Percentiles rank a stretch among this genome's conserved stretches.
These are phyloP conservation scores for Penicillium expansum DNA, from an alignment of 2,329 filamentous ascomycete genomes.

Conservation along the genomic window DNA sequence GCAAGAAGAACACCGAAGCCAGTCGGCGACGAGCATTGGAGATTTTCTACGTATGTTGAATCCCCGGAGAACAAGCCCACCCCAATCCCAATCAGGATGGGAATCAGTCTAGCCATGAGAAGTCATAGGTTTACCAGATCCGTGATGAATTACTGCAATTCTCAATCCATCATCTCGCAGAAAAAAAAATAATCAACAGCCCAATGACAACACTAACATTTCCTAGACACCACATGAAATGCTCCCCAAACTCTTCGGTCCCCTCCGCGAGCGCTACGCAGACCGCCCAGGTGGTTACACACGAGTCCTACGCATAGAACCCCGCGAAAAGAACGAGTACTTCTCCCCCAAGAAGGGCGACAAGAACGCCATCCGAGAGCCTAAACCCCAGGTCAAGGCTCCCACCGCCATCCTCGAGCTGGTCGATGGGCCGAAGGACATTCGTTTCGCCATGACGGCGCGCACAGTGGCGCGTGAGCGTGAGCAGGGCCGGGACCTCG, in stretches of 20 bases:
- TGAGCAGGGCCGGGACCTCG: constrained; percentile 51
- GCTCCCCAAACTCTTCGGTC: constrained; percentile 83
- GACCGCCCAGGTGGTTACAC: constrained; percentile 87
- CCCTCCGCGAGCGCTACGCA: constrained; percentile 75
- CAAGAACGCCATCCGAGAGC: constrained; percentile 16
- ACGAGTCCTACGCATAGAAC: constrained; percentile 86
- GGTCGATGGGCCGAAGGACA: constrained; percentile 89
- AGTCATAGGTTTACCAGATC: not conserved
- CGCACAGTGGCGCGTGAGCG: constrained; percentile 68
- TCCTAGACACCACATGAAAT: constrained; percentile 41
- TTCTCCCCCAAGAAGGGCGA: constrained; percentile 18
- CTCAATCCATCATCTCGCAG: not conserved
- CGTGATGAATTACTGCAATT: not conserved
- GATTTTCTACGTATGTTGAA: constrained; percentile 74
- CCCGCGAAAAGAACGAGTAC: constrained; percentile 57
- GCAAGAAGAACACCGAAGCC: constrained; percentile 87
- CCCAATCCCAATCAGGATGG: not conserved
- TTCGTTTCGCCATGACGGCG: constrained; percentile 92
- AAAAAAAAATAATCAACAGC: constrained; percentile 2
- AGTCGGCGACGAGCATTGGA: constrained; percentile 70
- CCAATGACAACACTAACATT: constrained; percentile 1
- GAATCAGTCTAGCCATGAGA: not conserved
- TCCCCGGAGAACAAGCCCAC: not conserved
- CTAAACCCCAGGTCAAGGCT: constrained; percentile 67
- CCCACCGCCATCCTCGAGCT: constrained; percentile 88